Base-by-base conservation (phyloP, 2,329 filamentous ascomycete genomes). In the Claviceps sp. region DNA sequence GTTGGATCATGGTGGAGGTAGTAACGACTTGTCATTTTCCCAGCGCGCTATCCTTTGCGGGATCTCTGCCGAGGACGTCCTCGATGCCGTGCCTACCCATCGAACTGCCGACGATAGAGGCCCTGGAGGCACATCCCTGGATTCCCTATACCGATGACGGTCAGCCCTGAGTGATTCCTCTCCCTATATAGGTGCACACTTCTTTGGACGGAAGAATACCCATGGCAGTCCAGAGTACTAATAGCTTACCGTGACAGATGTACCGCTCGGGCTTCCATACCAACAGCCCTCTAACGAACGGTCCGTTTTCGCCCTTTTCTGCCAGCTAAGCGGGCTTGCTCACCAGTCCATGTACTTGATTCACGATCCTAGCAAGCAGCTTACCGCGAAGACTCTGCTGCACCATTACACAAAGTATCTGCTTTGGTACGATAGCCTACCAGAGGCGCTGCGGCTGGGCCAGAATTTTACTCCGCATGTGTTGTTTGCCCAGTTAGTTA, bases 401-500 rank as follows among this genome's bases (percentile, higher is more conserved):
- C 73, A 71, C 45, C 77, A 79, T 22, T 86, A 88, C 57, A 79
- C 76, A 0, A 75, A 81, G 57, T 88, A 85, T 58, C 72, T 85
- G 8, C 75, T 78, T 48, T 88, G 84, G 85, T 86, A 87, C 62
- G 77, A 79, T 52, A 71, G 69, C 24, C 76, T 88, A 53, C 84
- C 84, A 0, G 73, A 78, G 52, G 74, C 78, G 1, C 69, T 88
- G 47, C 72, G 76, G 18, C 64, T 87, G 3, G 79, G 80, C 2
- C 76, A 84, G 53, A 85, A 82, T 56, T 85, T 85, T 48, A 82
- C 84, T 3, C 84, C 85, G 14, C 79, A 85, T 44, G 82, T 87
- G 38, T 67, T 88, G n/a, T 82, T 85, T 55, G 76, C 84, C 41
- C 84, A 88, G 84, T 87, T 70, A 72, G 84, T 59, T 30, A 7